These are phyloP conservation scores for Psilocybe cubensis DNA, from an alignment of 768 basidiomycete genomes.

Conservation along the genomic window DNA sequence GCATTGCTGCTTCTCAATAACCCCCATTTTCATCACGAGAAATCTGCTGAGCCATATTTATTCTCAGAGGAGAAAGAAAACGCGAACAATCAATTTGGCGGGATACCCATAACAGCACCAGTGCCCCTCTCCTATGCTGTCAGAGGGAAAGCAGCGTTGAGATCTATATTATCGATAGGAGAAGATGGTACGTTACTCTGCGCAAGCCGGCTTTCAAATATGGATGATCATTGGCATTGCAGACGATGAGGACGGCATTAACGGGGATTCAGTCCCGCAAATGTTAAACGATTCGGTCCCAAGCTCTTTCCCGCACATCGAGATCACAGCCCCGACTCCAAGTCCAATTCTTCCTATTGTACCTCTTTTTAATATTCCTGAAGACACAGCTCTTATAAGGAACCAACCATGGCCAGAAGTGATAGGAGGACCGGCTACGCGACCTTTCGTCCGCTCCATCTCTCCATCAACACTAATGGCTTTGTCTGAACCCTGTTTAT, in stretches of 20 bases:
- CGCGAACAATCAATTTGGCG: not conserved
- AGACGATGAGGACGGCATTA: not conserved
- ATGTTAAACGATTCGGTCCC: not conserved
- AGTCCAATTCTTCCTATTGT: not conserved
- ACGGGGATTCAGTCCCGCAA: not conserved
- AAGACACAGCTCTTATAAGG: not conserved
- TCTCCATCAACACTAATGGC: slow-evolving; percentile 45
- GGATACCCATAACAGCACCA: slow-evolving; percentile 21
- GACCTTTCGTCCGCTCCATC: slow-evolving; percentile 28
- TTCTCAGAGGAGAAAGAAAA: slow-evolving; percentile 8
- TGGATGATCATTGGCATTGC: not conserved
- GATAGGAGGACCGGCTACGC: not conserved
- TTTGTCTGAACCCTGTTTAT: slow-evolving; percentile 45
- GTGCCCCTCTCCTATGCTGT: slow-evolving; percentile 21
- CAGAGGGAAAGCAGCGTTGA: slow-evolving; percentile 18
- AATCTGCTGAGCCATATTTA: not conserved
- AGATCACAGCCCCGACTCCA: not conserved
- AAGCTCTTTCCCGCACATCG: not conserved
- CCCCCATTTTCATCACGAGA: not conserved
- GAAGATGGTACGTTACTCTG: slow-evolving; percentile 9
- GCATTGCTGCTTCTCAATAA: slow-evolving; percentile 11
- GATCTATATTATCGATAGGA: slow-evolving; percentile 21
- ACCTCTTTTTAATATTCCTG: not conserved
- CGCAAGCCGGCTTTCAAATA: not conserved
- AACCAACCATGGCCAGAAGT: not conserved